Evolutionary conservation across 495 filamentous ascomycete species (phyloP).

Genomic region (Neurospora tetrasperma): DNA sequence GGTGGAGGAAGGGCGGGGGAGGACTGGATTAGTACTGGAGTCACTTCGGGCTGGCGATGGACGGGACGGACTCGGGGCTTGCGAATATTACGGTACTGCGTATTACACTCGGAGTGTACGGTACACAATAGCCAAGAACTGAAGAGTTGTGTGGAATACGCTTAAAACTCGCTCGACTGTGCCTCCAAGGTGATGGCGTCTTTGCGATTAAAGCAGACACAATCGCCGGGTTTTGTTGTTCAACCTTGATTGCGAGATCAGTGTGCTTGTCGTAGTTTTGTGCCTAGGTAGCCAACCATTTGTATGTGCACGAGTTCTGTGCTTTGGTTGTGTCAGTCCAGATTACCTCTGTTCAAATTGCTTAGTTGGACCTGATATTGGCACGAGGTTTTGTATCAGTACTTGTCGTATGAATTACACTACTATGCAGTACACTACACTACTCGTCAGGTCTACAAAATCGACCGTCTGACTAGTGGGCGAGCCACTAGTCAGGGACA

Average conservation of each 20-base stretch:
- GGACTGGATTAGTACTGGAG: background rate
- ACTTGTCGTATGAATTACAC: background rate
- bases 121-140: background rate
- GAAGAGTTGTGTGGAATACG: background rate
- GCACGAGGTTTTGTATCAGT: background rate
- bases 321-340: background rate
- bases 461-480: too few species aligned
- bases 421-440: too few species aligned
- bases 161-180: background rate
- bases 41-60: background rate
- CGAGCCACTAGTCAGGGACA: too few species aligned
- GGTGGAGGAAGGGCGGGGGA: background rate
- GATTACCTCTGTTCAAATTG: background rate
- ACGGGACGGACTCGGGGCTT: background rate
- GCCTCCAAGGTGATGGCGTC: background rate
- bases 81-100: background rate
- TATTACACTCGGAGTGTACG: background rate
- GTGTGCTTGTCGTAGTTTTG: background rate
- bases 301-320: background rate
- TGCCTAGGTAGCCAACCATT: background rate
- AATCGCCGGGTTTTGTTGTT: background rate
- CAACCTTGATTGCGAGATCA: background rate
- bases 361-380: background rate
- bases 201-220: background rate
- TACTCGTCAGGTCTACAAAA: too few species aligned